Evolutionary conservation across 2,329 filamentous ascomycete genomes (phyloP).

Genomic region (Trichothecium sympodiale): DNA sequence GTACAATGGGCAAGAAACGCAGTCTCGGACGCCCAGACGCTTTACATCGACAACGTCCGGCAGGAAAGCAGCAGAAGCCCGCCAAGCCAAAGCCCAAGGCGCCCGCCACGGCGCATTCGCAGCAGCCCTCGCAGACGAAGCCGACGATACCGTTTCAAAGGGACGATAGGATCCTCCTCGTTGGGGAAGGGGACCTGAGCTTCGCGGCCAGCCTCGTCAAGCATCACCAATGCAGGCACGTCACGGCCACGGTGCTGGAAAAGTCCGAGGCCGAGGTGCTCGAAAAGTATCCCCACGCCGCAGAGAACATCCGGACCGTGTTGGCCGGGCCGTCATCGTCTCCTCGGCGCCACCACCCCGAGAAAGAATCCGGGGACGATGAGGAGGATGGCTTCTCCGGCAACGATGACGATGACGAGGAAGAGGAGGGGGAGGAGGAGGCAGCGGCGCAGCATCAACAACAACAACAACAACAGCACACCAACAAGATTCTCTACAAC

Average conservation of each 20-base stretch:
- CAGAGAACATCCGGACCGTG: constrained; percentile 37
- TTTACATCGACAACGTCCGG: neutral
- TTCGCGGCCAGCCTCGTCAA: constrained; percentile 58
- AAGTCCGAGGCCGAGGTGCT: constrained; percentile 42
- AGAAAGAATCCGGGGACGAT: constrained; percentile 3
- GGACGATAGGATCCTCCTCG: constrained; percentile 58
- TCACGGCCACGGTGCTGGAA: constrained; percentile 63
- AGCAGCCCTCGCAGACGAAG: constrained; percentile 11
- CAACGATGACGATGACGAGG: constrained; percentile 6
- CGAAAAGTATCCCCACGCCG: constrained; percentile 64
- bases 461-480: constrained; percentile 5
- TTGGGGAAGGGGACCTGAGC: constrained; percentile 75
- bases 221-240: constrained; percentile 52
- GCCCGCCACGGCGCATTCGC: constrained; percentile 1
- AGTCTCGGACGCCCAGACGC: constrained; percentile 2
- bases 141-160: constrained; percentile 57
- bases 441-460: constrained; percentile 8
- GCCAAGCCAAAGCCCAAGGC: constrained; percentile 9
- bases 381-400: neutral
- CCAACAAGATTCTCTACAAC: constrained; percentile 39
- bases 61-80: constrained; percentile 2
- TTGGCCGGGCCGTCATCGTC: constrained; percentile 24
- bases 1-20: constrained; percentile 5
- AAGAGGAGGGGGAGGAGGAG: constrained; percentile 8
- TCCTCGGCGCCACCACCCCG: constrained; percentile 11